Conservation (phyloP, 805 yeast genomes). For the Debaryomyces maramus region DNA sequence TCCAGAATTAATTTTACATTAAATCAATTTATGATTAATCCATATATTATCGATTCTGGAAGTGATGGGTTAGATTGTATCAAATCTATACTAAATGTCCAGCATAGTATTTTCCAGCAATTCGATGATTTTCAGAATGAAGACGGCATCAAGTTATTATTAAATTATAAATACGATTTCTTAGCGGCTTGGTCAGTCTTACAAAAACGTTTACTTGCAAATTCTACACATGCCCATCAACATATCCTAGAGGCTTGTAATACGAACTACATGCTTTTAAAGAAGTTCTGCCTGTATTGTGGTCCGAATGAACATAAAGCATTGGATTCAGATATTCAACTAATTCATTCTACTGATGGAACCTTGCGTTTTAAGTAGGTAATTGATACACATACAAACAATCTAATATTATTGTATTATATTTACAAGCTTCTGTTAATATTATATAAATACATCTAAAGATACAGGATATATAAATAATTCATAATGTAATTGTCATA, state of each 20-base stretch:
- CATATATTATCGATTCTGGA: slow-evolving; percentile 22
- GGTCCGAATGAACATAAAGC: background rate
- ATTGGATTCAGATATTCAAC: background rate
- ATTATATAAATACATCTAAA: background rate
- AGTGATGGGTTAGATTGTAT: slow-evolving; percentile 12
- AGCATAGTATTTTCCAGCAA: slow-evolving; percentile 15
- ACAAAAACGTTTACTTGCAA: background rate
- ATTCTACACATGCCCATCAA: background rate
- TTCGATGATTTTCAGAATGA: slow-evolving; percentile 14
- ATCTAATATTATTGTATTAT: too few species aligned
- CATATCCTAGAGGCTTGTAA: background rate
- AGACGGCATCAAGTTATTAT: slow-evolving; percentile 18
- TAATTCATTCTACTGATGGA: too few species aligned
- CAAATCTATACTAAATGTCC: slow-evolving; percentile 22
- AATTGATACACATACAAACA: too few species aligned
- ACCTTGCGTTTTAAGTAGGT: too few species aligned
- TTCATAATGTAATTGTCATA: background rate
- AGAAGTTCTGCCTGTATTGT: background rate
- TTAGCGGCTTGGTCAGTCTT: slow-evolving; percentile 37
- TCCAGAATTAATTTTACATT: slow-evolving; percentile 29
- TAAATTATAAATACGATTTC: slow-evolving; percentile 32
- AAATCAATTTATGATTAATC: slow-evolving; percentile 32
- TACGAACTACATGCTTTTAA: background rate
- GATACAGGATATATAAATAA: background rate
- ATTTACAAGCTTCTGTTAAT: slow-evolving; percentile 1